A percentile compares a stretch with the other conserved stretches of the same genome.
phyloP scores from a whole-genome alignment of 2,329 filamentous ascomycete genomes.

The Cladorrhinum sp. region DNA sequence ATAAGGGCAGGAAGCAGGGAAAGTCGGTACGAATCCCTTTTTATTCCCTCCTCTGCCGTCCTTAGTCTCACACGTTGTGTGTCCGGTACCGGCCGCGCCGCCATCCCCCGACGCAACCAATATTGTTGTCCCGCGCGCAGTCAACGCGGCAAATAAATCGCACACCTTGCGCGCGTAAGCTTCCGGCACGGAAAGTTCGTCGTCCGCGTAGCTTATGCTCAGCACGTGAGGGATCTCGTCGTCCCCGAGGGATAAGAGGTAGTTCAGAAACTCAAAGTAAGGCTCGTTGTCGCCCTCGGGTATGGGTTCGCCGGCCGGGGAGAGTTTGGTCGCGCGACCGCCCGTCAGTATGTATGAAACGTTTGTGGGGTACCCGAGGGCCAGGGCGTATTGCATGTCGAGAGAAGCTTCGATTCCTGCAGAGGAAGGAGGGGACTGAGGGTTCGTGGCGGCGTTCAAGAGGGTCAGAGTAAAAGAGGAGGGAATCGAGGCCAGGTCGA shows the following conservation, averaged over 20 bases:
- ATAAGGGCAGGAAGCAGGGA: constrained; percentile 66
- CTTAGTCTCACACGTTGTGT: constrained; percentile 48
- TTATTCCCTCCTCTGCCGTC: constrained; percentile 50
- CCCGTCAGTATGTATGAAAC: constrained; percentile 46
- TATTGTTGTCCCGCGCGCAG: constrained; percentile 51
- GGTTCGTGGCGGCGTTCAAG: constrained; percentile 45
- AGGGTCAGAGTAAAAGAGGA: constrained; percentile 39
- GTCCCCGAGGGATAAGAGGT: constrained; percentile 45
- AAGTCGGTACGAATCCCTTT: constrained; percentile 57
- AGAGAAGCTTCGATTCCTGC: constrained; percentile 47
- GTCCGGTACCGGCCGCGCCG: constrained; percentile 42
- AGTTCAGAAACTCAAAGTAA: constrained; percentile 52
- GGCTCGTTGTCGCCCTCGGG: constrained; percentile 50
- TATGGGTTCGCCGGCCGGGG: constrained; percentile 36
- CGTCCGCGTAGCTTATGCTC: constrained; percentile 57
- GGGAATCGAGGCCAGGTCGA: constrained; percentile 34
- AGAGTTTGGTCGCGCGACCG: constrained; percentile 43
- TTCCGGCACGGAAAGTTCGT: constrained; percentile 53
- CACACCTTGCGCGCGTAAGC: constrained; percentile 54
- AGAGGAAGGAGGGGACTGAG: constrained; percentile 33
- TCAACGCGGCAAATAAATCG: constrained; percentile 50
- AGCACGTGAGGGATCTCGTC: constrained; percentile 53
- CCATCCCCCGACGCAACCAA: constrained; percentile 52
- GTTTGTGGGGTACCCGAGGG: constrained; percentile 43
- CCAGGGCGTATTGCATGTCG: constrained; percentile 49